Evolutionary conservation across 139 green algal species (phyloP), one percentile per base, ranked within the genome.

Genomic region (Gonium pectorale): DNA sequence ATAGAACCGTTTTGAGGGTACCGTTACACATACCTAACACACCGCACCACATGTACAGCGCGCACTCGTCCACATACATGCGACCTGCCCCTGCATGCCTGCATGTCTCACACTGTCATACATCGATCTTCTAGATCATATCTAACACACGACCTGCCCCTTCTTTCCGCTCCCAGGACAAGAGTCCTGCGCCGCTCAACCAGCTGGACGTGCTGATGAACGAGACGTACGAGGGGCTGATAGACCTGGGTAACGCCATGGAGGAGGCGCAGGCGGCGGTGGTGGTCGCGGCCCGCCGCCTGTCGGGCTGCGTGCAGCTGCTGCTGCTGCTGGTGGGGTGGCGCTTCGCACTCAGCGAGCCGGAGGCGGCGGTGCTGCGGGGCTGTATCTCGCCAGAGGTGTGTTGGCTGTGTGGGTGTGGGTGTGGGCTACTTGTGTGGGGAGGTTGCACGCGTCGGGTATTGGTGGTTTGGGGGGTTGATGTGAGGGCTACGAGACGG

Each of bases 151-250:
- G n/a, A n/a, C n/a, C n/a, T n/a, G n/a, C n/a, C n/a, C n/a, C n/a
- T n/a, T n/a, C n/a, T n/a, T 15, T 24, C 27, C 46, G 27, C 52
- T 11, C 64, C 46, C 81, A 94, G 91, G 93, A 96, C 87, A 90
- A 91, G 77, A 93, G 89, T 64, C 91, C 93, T 8, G 79, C 86
- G 7, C 79, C 91, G 2, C 90, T 96, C 2, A 90, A 85, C 40
- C 83, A 95, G 60, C 87, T 96, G 80, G 93, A 95, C 74, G 43
- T 86, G 79, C 68, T 96, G 49, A 83, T 96, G 86, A 89, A 91
- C 69, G 91, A 92, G 60, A 95, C 88, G 3, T 95, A 93, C 67
- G 40, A 69, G 29, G 41, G 68, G 3, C 62, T 94, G 37, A 88
- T 87, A 52, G 79, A 81, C 3, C 21, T 80, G 27, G 85, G 73